Evolutionary conservation across 257 asterid genomes (phyloP).

Genomic region (Ballota nigra): DNA sequence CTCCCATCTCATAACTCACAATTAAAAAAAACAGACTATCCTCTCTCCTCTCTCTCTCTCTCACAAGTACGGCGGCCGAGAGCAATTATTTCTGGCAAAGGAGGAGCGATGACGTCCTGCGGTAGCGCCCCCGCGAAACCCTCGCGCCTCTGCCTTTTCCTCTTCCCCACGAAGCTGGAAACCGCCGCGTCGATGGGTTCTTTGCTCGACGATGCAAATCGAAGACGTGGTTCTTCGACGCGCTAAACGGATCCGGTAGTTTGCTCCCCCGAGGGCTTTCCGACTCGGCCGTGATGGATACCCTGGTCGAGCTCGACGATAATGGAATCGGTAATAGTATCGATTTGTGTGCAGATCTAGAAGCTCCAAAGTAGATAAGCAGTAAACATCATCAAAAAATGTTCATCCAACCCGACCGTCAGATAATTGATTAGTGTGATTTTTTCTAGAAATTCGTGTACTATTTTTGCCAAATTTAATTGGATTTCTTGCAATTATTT

Average conservation of each 20-base stretch:
- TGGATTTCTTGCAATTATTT: too few relatives aligned
- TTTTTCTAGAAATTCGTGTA: too few relatives aligned
- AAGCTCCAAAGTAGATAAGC: constrained; percentile 24
- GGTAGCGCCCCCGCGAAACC: constrained; percentile 43
- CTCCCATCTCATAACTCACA: too few relatives aligned
- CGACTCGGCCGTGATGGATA: constrained; percentile 54
- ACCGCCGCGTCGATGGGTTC: constrained; percentile 69
- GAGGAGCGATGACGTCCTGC: too few relatives aligned
- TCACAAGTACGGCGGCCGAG: too few relatives aligned
- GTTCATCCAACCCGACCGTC: too few relatives aligned
- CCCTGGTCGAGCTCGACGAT: constrained; percentile 41
- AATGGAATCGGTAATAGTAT: background rate
- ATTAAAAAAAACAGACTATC: too few relatives aligned
- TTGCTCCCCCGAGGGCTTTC: constrained; percentile 59
- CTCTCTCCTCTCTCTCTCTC: too few relatives aligned
- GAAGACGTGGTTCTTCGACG: constrained; percentile 79
- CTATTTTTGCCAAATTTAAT: too few relatives aligned
- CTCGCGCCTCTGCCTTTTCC: constrained; percentile 61
- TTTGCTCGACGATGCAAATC: constrained; percentile 67
- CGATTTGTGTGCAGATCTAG: constrained; percentile 23
- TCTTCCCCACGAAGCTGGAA: constrained; percentile 58
- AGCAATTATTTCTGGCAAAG: too few relatives aligned
- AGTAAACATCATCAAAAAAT: constrained; percentile 28
- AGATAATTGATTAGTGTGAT: too few relatives aligned
- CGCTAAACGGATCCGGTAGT: constrained; percentile 20